Conservation (phyloP, 176 grass and related monocot species). For the Phyllostachys edulis region DNA sequence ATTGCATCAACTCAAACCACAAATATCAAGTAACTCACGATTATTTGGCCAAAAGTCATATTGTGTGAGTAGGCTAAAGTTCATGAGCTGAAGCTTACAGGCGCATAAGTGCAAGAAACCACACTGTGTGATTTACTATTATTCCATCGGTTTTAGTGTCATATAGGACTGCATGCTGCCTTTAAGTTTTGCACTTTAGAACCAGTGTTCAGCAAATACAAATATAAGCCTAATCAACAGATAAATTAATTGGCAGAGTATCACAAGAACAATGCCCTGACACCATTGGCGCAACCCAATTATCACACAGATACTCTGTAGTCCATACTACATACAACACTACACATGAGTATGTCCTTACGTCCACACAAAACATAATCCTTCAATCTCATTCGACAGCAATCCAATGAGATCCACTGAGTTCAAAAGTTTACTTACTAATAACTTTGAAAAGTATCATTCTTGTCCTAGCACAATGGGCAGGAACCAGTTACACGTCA, state of each 20-base stretch:
- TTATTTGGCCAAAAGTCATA: neutral
- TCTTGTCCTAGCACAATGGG: neutral
- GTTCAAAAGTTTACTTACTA: neutral
- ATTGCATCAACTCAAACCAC: neutral
- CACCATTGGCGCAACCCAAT: neutral
- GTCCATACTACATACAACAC: neutral
- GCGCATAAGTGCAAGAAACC: neutral
- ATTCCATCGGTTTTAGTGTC: neutral
- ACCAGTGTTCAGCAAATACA: neutral
- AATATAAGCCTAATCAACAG: neutral
- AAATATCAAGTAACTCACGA: neutral
- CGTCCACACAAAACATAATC: neutral
- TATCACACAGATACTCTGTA: neutral
- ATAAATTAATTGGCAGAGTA: neutral
- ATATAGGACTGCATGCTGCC: neutral
- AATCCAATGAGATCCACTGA: neutral
- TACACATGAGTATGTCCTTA: neutral
- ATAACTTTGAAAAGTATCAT: neutral
- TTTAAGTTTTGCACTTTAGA: neutral
- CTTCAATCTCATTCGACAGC: neutral
- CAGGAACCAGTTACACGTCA: neutral
- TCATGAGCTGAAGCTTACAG: neutral
- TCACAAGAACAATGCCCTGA: neutral
- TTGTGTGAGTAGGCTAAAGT: neutral
- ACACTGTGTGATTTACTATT: neutral